Percentiles rank a stretch among this genome's conserved stretches.
Conservation (phyloP, 768 basidiomycete genomes). For the Podaxis mareebaensis region DNA sequence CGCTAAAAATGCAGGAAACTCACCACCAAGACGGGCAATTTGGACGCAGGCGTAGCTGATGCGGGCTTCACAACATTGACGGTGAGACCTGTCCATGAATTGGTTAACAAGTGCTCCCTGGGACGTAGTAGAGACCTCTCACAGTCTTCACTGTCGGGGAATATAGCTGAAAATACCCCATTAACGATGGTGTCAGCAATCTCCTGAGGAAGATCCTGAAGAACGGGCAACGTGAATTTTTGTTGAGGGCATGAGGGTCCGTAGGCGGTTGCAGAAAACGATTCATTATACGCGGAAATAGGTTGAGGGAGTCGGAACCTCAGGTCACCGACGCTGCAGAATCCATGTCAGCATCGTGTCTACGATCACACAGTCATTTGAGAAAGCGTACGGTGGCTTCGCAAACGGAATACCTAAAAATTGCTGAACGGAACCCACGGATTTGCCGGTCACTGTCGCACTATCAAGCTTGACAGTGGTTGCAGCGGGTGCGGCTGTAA, state of each 20-base stretch:
- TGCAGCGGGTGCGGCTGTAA: conserved; percentile 25
- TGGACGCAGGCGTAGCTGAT: conserved; percentile 36
- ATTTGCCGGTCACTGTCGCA: conserved; percentile 45
- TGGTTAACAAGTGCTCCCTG: neutral
- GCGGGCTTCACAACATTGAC: conserved; percentile 53
- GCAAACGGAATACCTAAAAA: conserved; percentile 60
- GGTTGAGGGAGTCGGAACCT: conserved; percentile 44
- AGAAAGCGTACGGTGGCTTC: conserved; percentile 46
- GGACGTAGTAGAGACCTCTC: conserved; percentile 18
- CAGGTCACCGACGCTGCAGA: conserved; percentile 34
- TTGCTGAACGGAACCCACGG: conserved; percentile 31
- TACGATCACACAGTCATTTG: neutral
- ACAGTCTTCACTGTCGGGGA: conserved; percentile 49
- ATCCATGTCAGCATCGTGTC: neutral
- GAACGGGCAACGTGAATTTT: conserved; percentile 32
- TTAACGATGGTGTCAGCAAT: conserved; percentile 34
- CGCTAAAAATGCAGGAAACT: neutral
- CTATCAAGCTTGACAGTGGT: conserved; percentile 42
- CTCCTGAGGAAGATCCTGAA: conserved; percentile 35
- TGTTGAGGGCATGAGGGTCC: conserved; percentile 53
- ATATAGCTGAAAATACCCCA: conserved; percentile 27
- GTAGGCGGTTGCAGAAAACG: conserved; percentile 36
- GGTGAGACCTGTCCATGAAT: conserved; percentile 40
- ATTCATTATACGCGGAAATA: conserved; percentile 34
- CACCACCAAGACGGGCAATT: conserved; percentile 56